Base-by-base conservation (phyloP, 2,329 filamentous ascomycete species). In the Annulohypoxylon truncatum region DNA sequence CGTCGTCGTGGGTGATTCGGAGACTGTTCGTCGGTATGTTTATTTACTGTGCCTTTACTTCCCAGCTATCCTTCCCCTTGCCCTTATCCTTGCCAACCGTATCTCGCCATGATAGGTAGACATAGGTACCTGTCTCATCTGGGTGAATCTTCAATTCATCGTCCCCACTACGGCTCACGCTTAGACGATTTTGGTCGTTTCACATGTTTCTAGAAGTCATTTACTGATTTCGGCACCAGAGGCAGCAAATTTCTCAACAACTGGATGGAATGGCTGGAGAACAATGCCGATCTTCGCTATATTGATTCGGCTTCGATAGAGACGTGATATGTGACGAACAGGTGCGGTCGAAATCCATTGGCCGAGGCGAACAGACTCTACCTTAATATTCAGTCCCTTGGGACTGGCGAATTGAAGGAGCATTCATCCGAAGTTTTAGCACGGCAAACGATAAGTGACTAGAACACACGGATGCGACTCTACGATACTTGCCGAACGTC, bases 241-340 rank as follows among this genome's bases (percentile, higher is more conserved):
- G 94, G 94, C 22, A 94, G 92, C 79, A 84, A 84, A 63, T 98
- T 97, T 76, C 84, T 98, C 67, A 94, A 93, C 79, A 85, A 85
- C 67, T 98, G 95, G 96, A 97, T 97, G 92, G 87, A 85, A 8
- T 95, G 91, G 77, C 83, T 98, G 28, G 95, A 98, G 79, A 93
- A 97, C 69, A 84, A 97, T 74, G 92, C 94, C 6, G 95, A 98
- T 80, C 81, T 98, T 71, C 85, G 96, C 75, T 98, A 97, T 79
- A 93, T 95, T 2, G 92, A 96, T 76, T 75, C 89, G 38, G 60
- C 69, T 47, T 75, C 74, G 24, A 64, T 75, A 33, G 72, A 72
- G 22, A 61, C 70, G 61, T 76, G 72, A 77, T 51, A 46, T 57
- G 54, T 53, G 58, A 57, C 46, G 33, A 51, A 48, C 28, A 35